Evolutionary conservation across 768 basidiomycete species (phyloP), one percentile per base, ranked within the genome.

Genomic region (Macrocybe gigantea): DNA sequence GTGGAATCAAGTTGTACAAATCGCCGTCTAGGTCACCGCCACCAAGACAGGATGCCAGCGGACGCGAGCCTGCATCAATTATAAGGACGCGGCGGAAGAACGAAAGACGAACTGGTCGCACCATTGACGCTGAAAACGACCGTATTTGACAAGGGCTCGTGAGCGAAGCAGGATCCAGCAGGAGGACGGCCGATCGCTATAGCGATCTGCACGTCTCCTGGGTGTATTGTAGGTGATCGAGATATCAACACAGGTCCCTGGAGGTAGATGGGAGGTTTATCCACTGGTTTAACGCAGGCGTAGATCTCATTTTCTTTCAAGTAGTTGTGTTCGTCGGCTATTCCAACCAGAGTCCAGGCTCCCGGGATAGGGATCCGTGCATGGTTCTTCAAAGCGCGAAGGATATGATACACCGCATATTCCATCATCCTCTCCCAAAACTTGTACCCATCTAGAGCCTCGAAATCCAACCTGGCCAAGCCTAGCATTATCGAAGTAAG

Each of bases 21-120:
- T 84, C 82, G 15, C 83, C 84, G 57, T 88, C 85, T 7, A 85
- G 64, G 56, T 87, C 85, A 0, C 84, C 85, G 1, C 85, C 85
- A 3, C 83, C 83, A 0, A 84, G 68, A 49, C 69, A 81, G 3
- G 81, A 79, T 0, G 82, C 76, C 11, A 86, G 55, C 0, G 85
- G 82, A 12, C 84, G 72, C 11, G 60, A 45, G 6, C 83, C 85
- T 85, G 44, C 14, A 15, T 1, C 13, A 3, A 44, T 38, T 33
- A 34, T 30, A 13, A 29, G 34, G n/a, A 36, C 44, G 33, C 32
- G 45, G 45, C 42, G 33, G 22, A 30, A 33, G 34, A 31, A 14
- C 12, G 12, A 13, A 14, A 35, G 32, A 13, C 6, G 5, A 39
- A 35, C 41, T n/a, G 13, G 33, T 52, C 60, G 30, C 49, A 79